Conservation (phyloP, 495 filamentous ascomycete genomes). For the Poronia punctata region DNA sequence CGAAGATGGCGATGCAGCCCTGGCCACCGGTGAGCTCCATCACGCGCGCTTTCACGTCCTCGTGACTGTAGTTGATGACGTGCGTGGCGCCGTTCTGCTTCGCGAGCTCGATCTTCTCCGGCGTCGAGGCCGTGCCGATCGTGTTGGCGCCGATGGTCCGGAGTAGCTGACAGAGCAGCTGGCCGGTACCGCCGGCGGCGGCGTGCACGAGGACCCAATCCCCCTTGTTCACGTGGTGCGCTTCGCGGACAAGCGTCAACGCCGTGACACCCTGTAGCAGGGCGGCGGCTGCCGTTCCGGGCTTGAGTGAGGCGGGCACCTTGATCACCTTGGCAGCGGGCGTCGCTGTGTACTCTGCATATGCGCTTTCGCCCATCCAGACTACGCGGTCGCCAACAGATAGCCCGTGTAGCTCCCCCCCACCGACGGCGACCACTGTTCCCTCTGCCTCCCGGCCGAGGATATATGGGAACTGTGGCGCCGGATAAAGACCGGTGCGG, state of each 20-base stretch:
- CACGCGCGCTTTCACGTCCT: slow-evolving; percentile 58
- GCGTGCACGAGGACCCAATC: slow-evolving; percentile 88
- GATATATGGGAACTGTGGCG: slow-evolving; percentile 63
- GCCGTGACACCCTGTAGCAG: slow-evolving; percentile 85
- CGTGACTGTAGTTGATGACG: slow-evolving; percentile 63
- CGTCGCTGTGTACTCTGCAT: slow-evolving; percentile 68
- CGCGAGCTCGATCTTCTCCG: slow-evolving; percentile 66
- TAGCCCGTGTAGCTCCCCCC: slow-evolving; percentile 35
- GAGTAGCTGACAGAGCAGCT: slow-evolving; percentile 71
- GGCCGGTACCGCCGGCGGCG: slow-evolving; percentile 82
- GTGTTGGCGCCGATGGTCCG: slow-evolving; percentile 64
- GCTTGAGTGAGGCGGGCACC: slow-evolving; percentile 56
- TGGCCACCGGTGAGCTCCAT: slow-evolving; percentile 61
- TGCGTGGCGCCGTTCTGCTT: slow-evolving; percentile 61
- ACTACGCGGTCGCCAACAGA: slow-evolving; percentile 61
- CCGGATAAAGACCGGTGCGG: slow-evolving; percentile 78
- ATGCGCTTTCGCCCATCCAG: slow-evolving; percentile 53
- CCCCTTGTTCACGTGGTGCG: slow-evolving; percentile 59
- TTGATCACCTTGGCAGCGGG: slow-evolving; percentile 49
- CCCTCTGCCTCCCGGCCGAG: slow-evolving; percentile 75
- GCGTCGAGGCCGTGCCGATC: slow-evolving; percentile 75
- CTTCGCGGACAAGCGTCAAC: slow-evolving; percentile 71
- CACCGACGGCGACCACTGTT: slow-evolving; percentile 29
- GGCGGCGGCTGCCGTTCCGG: slow-evolving; percentile 58
- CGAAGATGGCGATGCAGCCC: slow-evolving; percentile 78